phyloP scores from a whole-genome alignment of 768 basidiomycete species.

The Multifurca ochricompacta region DNA sequence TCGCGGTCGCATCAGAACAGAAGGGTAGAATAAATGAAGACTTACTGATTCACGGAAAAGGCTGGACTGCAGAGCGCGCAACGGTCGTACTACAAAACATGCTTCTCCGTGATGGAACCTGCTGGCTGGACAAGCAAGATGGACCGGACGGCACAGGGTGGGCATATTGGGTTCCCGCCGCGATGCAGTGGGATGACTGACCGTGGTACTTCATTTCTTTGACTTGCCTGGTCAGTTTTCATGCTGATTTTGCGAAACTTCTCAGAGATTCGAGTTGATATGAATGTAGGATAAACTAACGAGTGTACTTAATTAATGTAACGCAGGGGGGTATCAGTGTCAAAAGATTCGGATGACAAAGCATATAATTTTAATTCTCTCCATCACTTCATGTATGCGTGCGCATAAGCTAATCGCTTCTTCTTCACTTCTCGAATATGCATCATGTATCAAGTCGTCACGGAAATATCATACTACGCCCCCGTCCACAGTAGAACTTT shows the following conservation, averaged over 20 bases:
- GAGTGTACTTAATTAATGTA: background rate
- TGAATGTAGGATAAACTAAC: too few species aligned
- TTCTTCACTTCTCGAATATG: slow-evolving; percentile 13
- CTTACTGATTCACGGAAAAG: slow-evolving; percentile 47
- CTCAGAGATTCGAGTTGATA: background rate
- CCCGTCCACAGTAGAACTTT: background rate
- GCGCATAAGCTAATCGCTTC: background rate
- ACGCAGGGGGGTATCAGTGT: too few species aligned
- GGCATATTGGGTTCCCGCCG: slow-evolving; percentile 84
- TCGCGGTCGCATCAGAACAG: slow-evolving; percentile 61
- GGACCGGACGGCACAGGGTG: slow-evolving; percentile 39
- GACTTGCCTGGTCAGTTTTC: background rate
- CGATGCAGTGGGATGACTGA: slow-evolving; percentile 76
- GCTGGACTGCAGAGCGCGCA: slow-evolving; percentile 77
- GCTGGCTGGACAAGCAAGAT: slow-evolving; percentile 93
- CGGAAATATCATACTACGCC: slow-evolving; percentile 27
- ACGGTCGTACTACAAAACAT: slow-evolving; percentile 80
- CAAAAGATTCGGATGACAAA: slow-evolving; percentile 12
- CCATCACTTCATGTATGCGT: background rate
- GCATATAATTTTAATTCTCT: background rate
- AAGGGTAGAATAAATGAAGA: slow-evolving; percentile 67
- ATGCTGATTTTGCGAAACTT: background rate
- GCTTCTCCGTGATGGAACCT: slow-evolving; percentile 82
- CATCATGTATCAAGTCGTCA: slow-evolving; percentile 27
- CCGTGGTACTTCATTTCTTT: background rate